A percentile compares a stretch with the other conserved stretches of the same genome.
phyloP scores from a whole-genome alignment of 352 stramenopile species.

The Globisporangium canariense region DNA sequence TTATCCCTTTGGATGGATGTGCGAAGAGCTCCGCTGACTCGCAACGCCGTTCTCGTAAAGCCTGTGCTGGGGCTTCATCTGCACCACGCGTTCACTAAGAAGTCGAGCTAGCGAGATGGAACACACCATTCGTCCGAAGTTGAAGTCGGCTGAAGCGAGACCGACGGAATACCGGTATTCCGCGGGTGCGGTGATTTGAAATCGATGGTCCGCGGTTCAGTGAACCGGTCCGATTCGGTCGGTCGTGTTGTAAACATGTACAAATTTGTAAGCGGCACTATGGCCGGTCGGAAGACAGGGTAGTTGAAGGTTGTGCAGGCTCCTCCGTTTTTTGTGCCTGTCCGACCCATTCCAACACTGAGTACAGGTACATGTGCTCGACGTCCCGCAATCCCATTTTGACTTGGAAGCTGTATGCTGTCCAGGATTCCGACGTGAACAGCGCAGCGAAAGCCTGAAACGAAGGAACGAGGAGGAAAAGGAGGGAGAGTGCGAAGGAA shows the following conservation, averaged over 20 bases:
- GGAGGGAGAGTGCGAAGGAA: neutral
- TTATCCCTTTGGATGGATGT: too few relatives aligned
- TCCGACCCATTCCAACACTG: conserved; percentile 24
- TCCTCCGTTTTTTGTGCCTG: conserved; percentile 17
- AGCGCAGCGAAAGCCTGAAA: conserved; percentile 1
- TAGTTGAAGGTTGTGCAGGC: conserved; percentile 11
- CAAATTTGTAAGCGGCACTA: neutral
- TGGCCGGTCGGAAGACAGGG: conserved; percentile 13
- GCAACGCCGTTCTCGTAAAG: too few relatives aligned
- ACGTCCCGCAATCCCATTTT: neutral
- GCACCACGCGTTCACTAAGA: too few relatives aligned
- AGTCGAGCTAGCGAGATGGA: too few relatives aligned
- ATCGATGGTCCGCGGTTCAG: conserved; percentile 16
- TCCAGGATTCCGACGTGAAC: neutral
- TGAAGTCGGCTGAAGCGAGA: neutral
- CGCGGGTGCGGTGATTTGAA: conserved; percentile 14
- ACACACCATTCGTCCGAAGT: too few relatives aligned
- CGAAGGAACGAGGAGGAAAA: neutral
- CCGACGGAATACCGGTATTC: conserved; percentile 13
- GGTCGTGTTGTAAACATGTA: conserved; percentile 4
- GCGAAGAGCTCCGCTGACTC: too few relatives aligned
- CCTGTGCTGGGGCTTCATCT: too few relatives aligned
- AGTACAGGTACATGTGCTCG: neutral
- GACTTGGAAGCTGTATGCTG: conserved; percentile 17
- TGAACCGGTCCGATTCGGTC: conserved; percentile 15